These are phyloP conservation scores for Yarrowia keelungensis DNA, from an alignment of 805 yeast species.

Conservation along the genomic window DNA sequence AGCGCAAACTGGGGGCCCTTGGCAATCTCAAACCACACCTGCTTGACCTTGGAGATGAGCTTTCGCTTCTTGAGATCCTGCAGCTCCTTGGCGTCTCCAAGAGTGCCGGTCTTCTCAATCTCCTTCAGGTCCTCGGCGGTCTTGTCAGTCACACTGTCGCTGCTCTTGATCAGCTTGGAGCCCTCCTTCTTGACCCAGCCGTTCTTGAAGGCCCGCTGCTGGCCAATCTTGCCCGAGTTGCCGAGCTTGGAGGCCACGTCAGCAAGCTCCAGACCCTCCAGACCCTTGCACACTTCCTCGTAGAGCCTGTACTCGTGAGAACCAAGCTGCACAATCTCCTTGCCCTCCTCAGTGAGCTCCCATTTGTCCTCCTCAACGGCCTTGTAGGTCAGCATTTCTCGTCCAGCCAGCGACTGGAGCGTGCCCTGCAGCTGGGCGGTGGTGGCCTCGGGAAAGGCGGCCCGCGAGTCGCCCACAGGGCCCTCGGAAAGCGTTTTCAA, in stretches of 20 bases:
- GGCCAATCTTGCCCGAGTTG: slow-evolving; percentile 84
- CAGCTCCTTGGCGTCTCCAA: slow-evolving; percentile 68
- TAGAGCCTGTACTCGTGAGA: slow-evolving; percentile 89
- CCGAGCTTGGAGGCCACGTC: slow-evolving; percentile 75
- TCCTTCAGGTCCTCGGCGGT: slow-evolving; percentile 69
- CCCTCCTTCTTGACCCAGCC: slow-evolving; percentile 95
- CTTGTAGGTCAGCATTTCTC: slow-evolving; percentile 75
- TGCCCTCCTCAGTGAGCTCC: slow-evolving; percentile 80
- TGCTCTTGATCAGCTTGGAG: slow-evolving; percentile 69
- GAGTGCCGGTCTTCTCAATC: slow-evolving; percentile 62
- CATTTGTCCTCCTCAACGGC: slow-evolving; percentile 78
- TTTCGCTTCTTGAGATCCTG: slow-evolving; percentile 94
- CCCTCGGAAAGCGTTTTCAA: slow-evolving; percentile 69
- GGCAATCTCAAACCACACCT: slow-evolving; percentile 71
- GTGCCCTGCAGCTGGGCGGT: slow-evolving; percentile 61
- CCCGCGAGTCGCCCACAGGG: slow-evolving; percentile 71
- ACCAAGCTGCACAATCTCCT: slow-evolving; percentile 77
- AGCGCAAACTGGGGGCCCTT: slow-evolving; percentile 88
- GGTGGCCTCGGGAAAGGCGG: slow-evolving; percentile 63
- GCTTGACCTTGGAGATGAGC: slow-evolving; percentile 72
- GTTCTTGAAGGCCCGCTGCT: slow-evolving; percentile 95
- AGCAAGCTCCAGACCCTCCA: slow-evolving; percentile 81
- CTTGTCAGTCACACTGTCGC: slow-evolving; percentile 64
- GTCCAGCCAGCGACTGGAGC: slow-evolving; percentile 83
- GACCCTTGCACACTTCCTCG: slow-evolving; percentile 68